A percentile compares a stretch with the other conserved stretches of the same genome.
Conservation (phyloP, 345 rosid genomes). For the Barbarea vulgaris region DNA sequence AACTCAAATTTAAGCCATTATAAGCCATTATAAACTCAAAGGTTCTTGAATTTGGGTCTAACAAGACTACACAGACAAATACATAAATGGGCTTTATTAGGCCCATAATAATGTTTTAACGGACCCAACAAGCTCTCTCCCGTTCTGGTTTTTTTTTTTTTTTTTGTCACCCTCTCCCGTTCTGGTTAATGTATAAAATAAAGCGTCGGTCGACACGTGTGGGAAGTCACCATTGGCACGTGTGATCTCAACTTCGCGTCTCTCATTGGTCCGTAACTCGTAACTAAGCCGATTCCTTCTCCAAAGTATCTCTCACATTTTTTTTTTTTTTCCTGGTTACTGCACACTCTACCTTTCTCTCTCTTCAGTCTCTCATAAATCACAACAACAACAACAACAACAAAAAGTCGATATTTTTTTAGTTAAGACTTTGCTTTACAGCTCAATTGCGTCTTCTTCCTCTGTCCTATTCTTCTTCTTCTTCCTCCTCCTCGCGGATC, state of each 20-base stretch:
- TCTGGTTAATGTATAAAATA: background rate
- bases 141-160: background rate
- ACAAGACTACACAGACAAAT: background rate
- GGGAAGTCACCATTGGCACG: constrained; percentile 38
- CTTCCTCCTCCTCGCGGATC: constrained; percentile 51
- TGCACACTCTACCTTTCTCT: constrained; percentile 29
- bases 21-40: background rate
- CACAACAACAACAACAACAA: background rate
- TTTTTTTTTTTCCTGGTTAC: constrained; percentile 26
- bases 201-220: constrained; percentile 78
- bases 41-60: background rate
- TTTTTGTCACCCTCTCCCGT: too few relatives aligned
- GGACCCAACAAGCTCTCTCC: background rate
- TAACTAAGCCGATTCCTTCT: constrained; percentile 33
- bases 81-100: constrained; percentile 2
- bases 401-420: constrained; percentile 18
- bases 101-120: background rate
- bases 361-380: constrained; percentile 40
- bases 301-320: constrained; percentile 32
- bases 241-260: constrained; percentile 12
- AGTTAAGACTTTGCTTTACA: constrained; percentile 46
- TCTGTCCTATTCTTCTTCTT: constrained; percentile 34
- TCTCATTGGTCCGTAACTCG: constrained; percentile 29
- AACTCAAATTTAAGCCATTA: background rate
- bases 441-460: constrained; percentile 48